phyloP scores from a whole-genome alignment of 2,329 filamentous ascomycete genomes.

The Raffaelea albimanens region DNA sequence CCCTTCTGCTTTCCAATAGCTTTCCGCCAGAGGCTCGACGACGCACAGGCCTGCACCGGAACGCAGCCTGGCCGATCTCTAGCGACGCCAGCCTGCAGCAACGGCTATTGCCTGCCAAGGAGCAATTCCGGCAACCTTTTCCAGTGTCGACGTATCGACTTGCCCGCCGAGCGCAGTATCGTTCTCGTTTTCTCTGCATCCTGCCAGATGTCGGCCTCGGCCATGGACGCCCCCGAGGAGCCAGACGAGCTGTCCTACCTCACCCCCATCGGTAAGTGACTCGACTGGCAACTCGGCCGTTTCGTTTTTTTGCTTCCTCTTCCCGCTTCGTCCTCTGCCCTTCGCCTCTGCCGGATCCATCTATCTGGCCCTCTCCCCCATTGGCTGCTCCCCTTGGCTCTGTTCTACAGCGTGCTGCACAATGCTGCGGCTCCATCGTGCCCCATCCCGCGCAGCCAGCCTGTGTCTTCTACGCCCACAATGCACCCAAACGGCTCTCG shows the following conservation, averaged over 20 bases:
- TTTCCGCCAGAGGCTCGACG: background rate
- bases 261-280: constrained; percentile 44
- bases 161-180: no score
- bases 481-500: background rate
- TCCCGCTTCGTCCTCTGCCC: background rate
- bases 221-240: constrained; percentile 18
- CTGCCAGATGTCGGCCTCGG: no score
- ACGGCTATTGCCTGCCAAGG: no score
- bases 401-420: background rate
- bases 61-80: background rate
- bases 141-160: no score
- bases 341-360: background rate
- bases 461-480: background rate
- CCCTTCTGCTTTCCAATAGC: background rate
- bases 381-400: background rate
- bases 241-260: constrained; percentile 40
- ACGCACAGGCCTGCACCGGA: background rate
- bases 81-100: no score
- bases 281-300: background rate
- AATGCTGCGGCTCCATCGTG: background rate
- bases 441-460: no score
- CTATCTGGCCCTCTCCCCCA: background rate
- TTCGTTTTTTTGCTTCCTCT: background rate
- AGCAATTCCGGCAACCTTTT: no score
- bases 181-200: no score